Conservation (phyloP, 1,139 yeast species). For the Trichomonascaceae sp. region DNA sequence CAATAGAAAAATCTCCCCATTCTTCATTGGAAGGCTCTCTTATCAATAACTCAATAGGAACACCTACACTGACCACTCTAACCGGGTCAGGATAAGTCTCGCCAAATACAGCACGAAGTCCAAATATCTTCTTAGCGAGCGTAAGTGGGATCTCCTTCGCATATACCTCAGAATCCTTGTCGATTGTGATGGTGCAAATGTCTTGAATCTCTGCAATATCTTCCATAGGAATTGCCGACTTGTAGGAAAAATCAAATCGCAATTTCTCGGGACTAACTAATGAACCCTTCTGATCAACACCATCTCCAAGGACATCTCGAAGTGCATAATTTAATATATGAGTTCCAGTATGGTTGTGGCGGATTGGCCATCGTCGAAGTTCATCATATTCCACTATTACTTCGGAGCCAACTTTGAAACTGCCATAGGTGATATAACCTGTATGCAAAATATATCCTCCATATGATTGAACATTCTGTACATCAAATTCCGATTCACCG, state of each 20-base stretch:
- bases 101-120: constrained; percentile 96
- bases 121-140: constrained; percentile 65
- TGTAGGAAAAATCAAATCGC: constrained; percentile 93
- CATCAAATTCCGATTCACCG: constrained; percentile 80
- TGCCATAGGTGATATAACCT: constrained; percentile 76
- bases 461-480: constrained; percentile 83
- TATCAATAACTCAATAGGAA: constrained; percentile 74
- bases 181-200: constrained; percentile 66
- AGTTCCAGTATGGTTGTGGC: constrained; percentile 98
- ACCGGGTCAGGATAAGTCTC: constrained; percentile 99
- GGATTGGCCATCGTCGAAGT: constrained; percentile 91
- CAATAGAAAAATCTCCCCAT: constrained; percentile 78
- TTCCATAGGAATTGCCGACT: constrained; percentile 60
- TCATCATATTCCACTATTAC: constrained; percentile 89
- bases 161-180: constrained; percentile 63
- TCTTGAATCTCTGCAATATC: constrained; percentile 74
- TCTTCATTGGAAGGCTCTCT: constrained; percentile 60
- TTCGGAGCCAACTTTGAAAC: constrained; percentile 55
- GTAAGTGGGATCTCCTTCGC: constrained; percentile 75
- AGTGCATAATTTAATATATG: constrained; percentile 88
- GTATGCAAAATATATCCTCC: constrained; percentile 96
- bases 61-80: constrained; percentile 94
- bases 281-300: constrained; percentile 94
- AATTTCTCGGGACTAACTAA: constrained; percentile 91
- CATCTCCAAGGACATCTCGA: constrained; percentile 78